Evolutionary conservation across 495 filamentous ascomycete species (phyloP).

Genomic region (Tuber borchii): DNA sequence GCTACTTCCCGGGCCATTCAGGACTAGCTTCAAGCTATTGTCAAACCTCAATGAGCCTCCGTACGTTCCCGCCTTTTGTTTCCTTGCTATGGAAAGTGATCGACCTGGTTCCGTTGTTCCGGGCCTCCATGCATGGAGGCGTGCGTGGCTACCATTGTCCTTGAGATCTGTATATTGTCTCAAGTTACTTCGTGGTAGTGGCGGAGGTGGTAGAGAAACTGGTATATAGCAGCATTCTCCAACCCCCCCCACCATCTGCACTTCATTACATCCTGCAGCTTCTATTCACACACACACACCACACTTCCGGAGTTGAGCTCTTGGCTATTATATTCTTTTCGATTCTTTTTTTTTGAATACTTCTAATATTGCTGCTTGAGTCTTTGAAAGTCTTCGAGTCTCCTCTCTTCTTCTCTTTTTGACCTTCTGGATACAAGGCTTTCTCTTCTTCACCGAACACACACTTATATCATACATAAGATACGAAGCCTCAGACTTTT

Average conservation of each 20-base stretch:
- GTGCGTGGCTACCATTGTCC: background rate
- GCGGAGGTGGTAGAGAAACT: background rate
- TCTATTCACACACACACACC: background rate
- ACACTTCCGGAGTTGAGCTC: conserved; percentile 3
- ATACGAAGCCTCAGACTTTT: background rate
- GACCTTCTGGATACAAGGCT: background rate
- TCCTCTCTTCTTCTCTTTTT: background rate
- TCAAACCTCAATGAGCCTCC: conserved; percentile 6
- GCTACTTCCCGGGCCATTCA: background rate
- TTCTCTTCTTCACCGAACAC: background rate
- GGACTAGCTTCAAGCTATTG: background rate
- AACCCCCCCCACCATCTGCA: background rate
- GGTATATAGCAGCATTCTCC: background rate
- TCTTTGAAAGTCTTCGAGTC: conserved; percentile 9
- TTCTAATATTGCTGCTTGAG: conserved; percentile 6
- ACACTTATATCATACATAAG: conserved; percentile 9
- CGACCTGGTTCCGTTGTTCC: background rate
- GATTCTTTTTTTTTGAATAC: conserved; percentile 11
- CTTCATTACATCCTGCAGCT: background rate
- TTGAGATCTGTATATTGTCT: background rate
- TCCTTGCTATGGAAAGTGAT: background rate
- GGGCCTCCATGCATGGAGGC: background rate
- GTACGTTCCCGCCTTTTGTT: background rate
- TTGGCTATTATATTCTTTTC: conserved; percentile 7
- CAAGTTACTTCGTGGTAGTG: background rate